These are phyloP conservation scores for Hortiboletus flavorubellus DNA, from an alignment of 768 basidiomycete species.

Conservation along the genomic window DNA sequence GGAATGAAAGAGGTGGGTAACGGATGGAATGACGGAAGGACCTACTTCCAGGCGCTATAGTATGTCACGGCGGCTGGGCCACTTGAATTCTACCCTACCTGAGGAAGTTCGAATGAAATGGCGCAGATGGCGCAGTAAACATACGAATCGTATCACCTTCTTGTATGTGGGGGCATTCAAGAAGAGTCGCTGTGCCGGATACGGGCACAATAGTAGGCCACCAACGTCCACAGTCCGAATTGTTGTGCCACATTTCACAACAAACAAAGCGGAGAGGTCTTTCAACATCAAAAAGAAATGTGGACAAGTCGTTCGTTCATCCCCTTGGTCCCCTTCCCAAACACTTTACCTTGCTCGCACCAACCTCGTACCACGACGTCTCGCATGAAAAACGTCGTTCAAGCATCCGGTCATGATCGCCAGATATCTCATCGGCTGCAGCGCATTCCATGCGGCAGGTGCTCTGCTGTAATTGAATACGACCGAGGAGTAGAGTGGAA, in stretches of 20 bases:
- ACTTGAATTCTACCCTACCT: slow-evolving; percentile 8
- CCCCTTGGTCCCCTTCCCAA: slow-evolving; percentile 1
- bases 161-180: slow-evolving; percentile 17
- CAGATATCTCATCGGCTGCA: slow-evolving; percentile 9
- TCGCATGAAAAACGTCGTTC: slow-evolving; percentile 9
- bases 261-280: slow-evolving; percentile 27
- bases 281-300: slow-evolving; percentile 23
- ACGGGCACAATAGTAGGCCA: slow-evolving; percentile 21
- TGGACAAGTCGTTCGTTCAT: slow-evolving; percentile 2
- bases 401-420: slow-evolving; percentile 8
- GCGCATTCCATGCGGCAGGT: slow-evolving; percentile 28
- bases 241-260: slow-evolving; percentile 28
- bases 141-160: slow-evolving; percentile 20
- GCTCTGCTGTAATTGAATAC: slow-evolving; percentile 26
- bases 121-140: slow-evolving; percentile 21
- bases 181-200: slow-evolving; percentile 18
- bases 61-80: background rate
- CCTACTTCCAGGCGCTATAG: slow-evolving; percentile 6
- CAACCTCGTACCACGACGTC: slow-evolving; percentile 17
- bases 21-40: slow-evolving; percentile 14
- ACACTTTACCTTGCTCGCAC: slow-evolving; percentile 12
- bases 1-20: slow-evolving; percentile 20
- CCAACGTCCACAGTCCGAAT: slow-evolving; percentile 16
- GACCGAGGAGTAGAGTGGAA: slow-evolving; percentile 24
- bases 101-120: slow-evolving; percentile 24